Conservation (phyloP, 1,284 basidiomycete genomes). For the Tylopilus orsonianus region DNA sequence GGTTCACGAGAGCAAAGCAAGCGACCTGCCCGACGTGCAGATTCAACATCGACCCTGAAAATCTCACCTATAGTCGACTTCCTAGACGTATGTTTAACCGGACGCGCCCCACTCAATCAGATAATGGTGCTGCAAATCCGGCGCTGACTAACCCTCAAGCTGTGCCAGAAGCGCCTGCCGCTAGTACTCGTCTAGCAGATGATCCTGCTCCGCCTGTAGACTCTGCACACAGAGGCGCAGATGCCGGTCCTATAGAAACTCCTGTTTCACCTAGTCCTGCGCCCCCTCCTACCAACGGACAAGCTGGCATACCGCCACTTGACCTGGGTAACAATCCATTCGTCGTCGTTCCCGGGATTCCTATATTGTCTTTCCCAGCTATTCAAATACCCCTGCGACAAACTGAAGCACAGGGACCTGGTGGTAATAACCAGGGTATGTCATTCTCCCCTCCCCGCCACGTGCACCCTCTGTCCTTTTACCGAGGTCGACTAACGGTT, state of each 20-base stretch:
- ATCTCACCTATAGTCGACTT: conserved; percentile 51
- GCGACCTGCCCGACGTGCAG: conserved; percentile 80
- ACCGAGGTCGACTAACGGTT: conserved; percentile 22
- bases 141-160: conserved; percentile 4
- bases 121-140: conserved; percentile 7
- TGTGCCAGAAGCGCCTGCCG: conserved; percentile 1
- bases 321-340: conserved; percentile 23
- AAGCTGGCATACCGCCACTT: conserved; percentile 11
- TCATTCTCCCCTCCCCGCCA: neutral
- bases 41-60: conserved; percentile 77
- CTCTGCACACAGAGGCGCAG: conserved; percentile 1
- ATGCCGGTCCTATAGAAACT: neutral
- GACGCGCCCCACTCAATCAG: conserved; percentile 9
- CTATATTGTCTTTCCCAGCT: conserved; percentile 30
- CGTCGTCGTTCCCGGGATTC: conserved; percentile 21
- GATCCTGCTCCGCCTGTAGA: conserved; percentile 9
- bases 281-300: conserved; percentile 7
- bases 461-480: conserved; percentile 12
- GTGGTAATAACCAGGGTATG: conserved; percentile 23
- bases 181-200: conserved; percentile 2
- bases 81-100: conserved; percentile 22
- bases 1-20: conserved; percentile 73
- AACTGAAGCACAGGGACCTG: conserved; percentile 7
- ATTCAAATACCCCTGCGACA: conserved; percentile 29
- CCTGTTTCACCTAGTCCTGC: conserved; percentile 5